Evolutionary conservation across 257 asterid genomes (phyloP), one percentile per base, ranked within the genome.

Genomic region (Solanum pennellii): DNA sequence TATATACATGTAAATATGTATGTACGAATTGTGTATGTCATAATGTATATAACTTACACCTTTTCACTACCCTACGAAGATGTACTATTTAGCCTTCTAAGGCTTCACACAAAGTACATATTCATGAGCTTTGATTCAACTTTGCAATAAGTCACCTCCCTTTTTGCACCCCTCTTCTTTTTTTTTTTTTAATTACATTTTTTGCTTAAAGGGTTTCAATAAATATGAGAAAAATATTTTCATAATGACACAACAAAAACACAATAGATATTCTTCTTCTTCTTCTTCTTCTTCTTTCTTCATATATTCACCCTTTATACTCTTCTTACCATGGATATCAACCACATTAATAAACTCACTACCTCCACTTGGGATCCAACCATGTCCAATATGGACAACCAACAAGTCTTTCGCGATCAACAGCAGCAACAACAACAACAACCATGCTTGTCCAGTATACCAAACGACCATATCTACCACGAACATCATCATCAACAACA

Each of bases 271-370:
- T 74, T 79, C 49, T 27, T 83, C 12, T 42, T 14, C 82, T 72
- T 13, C 65, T 59, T 45, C 52, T 12, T 47, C 49, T 44, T 71
- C 41, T 9, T n/a, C 27, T 27, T 47, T 44, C 59, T n/a, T 23
- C 7, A 27, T 27, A 25, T 76, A 25, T 76, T 16, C 15, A 56
- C 44, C 37, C 12, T 47, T 68, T 65, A 23, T 10, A 71, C 21
- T 42, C 41, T 75, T 29, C 85, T 80, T 80, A 16, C 84, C 52
- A 94, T 92, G 94, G 95, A 93, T 62, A 89, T 89, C 77, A 91
- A 90, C 89, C 89, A 89, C 66, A 91, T 90, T 33, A 91, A 87
- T 33, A 91, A 87, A 83, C 87, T 92, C 84, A 73, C 88, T 37
- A 88, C 33, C 84, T 59, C 76, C 75, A 83, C 76, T 10, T 91